Base-by-base conservation (phyloP, 306 rosid genomes). In the Vigna hirtella region DNA sequence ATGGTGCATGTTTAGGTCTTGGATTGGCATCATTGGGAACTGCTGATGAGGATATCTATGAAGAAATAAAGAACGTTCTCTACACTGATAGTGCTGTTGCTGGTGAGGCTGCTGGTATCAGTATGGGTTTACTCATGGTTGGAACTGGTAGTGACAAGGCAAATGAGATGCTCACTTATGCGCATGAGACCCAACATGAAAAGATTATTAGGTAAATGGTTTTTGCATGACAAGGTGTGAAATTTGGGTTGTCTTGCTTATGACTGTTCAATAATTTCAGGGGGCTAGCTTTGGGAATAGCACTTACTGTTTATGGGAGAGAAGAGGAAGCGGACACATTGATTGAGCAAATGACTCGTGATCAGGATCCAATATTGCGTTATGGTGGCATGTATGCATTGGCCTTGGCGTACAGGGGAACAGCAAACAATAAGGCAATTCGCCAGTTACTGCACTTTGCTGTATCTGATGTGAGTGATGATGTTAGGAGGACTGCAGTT, bases 351-450 rank as follows among this genome's bases (percentile, higher is more conserved):
- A 92, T 95, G 98, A 95, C 97, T 36, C 88, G 93, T 48, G 98
- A 95, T 84, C 98, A 91, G 83, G 98, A 95, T 80, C 98, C 98
- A 40, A 91, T 95, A 45, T 74, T 92, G 74, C 98, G 98, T 55
- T 95, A 95, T 76, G 98, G 98, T 84, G 98, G 98, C 53, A 95
- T 95, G 98, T 95, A 95, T 76, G 98, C 98, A 5, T 83, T 95
- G 85, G 98, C 98, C 66, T 83, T 95, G 89, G 98, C 98, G 34
- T 95, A 95, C 45, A 80, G 96, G 4, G 98, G 98, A 70, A 95
- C 98, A 11, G 98, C 98, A 77, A 95, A 95, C 87, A 95, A 95
- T 81, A 95, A 95, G 84, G 98, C 98, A 65, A 95, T 95, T 73
- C 93, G 98, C 18, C 92, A 92, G 85, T 82, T 95, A 74, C 93